Conservation (phyloP, 495 filamentous ascomycete species). For the Baudoinia panamericana region DNA sequence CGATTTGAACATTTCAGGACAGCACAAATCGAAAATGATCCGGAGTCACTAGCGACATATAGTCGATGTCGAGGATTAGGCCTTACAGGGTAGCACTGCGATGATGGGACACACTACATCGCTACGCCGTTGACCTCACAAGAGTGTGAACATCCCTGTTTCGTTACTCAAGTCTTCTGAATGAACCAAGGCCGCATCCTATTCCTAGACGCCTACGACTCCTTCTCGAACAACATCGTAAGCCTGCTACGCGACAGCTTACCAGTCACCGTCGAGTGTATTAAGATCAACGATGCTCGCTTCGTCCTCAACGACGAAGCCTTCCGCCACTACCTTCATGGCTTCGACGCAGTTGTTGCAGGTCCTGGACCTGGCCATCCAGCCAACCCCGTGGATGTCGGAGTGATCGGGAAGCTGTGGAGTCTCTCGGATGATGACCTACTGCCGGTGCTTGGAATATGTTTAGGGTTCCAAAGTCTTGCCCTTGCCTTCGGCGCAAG, state of each 20-base stretch:
- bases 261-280: constrained; percentile 49
- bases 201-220: constrained; percentile 89
- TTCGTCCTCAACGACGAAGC: constrained; percentile 16
- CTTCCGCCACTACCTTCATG: constrained; percentile 35
- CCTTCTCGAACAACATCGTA: constrained; percentile 88
- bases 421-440: constrained; percentile 41
- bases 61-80: too few relatives aligned
- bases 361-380: constrained; percentile 61
- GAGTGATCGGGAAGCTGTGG: constrained; percentile 72
- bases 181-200: constrained; percentile 36
- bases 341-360: constrained; percentile 63
- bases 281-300: constrained; percentile 34
- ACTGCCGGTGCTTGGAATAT: constrained; percentile 76
- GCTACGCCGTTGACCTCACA: too few relatives aligned
- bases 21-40: too few relatives aligned
- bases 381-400: constrained; percentile 52
- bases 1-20: too few relatives aligned
- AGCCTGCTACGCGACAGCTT: constrained; percentile 56
- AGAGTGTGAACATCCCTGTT: too few relatives aligned
- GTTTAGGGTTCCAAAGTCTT: constrained; percentile 82
- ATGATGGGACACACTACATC: too few relatives aligned
- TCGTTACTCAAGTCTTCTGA: too few relatives aligned
- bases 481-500: constrained; percentile 50
- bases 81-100: too few relatives aligned
- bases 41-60: too few relatives aligned